Percentiles rank a stretch among this genome's conserved stretches.
phyloP scores from a whole-genome alignment of 2,329 filamentous ascomycete species.

The Verticillium nubilum region DNA sequence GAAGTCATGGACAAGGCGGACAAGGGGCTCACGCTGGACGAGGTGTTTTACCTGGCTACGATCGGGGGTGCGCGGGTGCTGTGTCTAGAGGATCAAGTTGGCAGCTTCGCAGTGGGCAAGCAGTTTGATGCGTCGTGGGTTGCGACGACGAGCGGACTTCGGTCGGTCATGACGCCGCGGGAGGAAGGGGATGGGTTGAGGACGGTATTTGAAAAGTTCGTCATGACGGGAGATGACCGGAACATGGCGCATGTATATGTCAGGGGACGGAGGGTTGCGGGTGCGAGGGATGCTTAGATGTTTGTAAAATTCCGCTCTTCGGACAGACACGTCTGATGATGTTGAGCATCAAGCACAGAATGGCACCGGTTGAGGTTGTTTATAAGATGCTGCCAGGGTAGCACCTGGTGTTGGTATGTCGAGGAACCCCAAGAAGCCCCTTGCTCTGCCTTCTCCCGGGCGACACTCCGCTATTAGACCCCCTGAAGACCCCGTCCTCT shows the following conservation, averaged over 20 bases:
- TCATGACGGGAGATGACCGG: conserved; percentile 61
- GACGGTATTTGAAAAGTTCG: conserved; percentile 55
- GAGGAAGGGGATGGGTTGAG: conserved; percentile 41
- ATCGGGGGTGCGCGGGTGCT: conserved; percentile 56
- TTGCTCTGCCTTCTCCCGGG: neutral
- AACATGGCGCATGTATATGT: conserved; percentile 54
- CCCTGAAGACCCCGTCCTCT: neutral
- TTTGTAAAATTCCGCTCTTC: too few species aligned
- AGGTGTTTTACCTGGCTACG: conserved; percentile 56
- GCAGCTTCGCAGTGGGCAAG: conserved; percentile 53
- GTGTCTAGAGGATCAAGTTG: conserved; percentile 45
- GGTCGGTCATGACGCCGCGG: conserved; percentile 41
- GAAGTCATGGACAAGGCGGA: conserved; percentile 33
- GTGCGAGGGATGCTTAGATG: neutral
- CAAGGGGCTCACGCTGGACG: conserved; percentile 37
- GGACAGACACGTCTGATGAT: too few species aligned
- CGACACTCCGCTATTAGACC: neutral
- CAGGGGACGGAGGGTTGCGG: conserved; percentile 23
- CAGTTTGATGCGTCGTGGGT: conserved; percentile 56
- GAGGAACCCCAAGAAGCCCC: too few species aligned
- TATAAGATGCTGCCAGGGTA: too few species aligned
- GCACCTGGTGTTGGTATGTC: too few species aligned
- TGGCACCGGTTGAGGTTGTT: too few species aligned
- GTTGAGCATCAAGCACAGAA: too few species aligned
- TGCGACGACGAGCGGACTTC: conserved; percentile 21